Evolutionary conservation across 345 rosid genomes (phyloP), one percentile per base, ranked within the genome.

Genomic region (Citrus australasica): DNA sequence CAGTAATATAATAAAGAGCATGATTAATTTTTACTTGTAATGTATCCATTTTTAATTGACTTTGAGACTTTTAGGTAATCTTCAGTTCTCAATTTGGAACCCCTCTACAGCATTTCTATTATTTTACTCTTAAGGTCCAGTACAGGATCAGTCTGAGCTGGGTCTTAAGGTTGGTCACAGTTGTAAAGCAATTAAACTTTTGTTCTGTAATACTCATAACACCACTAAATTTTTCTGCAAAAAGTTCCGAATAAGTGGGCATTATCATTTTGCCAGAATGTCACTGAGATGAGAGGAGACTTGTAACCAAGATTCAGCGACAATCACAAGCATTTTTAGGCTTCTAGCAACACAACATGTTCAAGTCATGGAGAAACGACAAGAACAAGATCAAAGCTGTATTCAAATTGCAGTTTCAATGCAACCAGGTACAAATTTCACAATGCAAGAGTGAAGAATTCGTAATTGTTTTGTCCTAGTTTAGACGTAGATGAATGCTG

Each of bases 381-480:
- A 93, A 91, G 97, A 90, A 84, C 85, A 94, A 91, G 90, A 86
- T 94, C 97, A 97, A 94, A 84, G 87, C 88, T 48, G 92, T 94
- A 67, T 93, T 94, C 90, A 89, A 85, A 83, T 83, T 97, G 83
- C 95, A 90, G 88, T 94, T 97, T 81, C 99, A 90, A 85, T 98
- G 91, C 37, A 94, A 98, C 81, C 98, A 97, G 98, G 99, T 94
- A 82, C 67, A 68, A 72, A 55, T 80, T 76, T 71, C 73, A 74
- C 67, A 55, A 38, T 14, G 33, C 40, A 28, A 32, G 25, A 68
- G 51, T 3, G 4, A 37, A 78, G 63, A 72, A 71, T 73, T 71
- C 16, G 9, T 40, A 56, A 16, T 40, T 53, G 28, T 13, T 64
- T 64, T 62, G 28, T 32, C 32, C 48, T 32, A 40, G 70, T 64